phyloP scores from a whole-genome alignment of 768 basidiomycete species.

The Lactarius quietus region DNA sequence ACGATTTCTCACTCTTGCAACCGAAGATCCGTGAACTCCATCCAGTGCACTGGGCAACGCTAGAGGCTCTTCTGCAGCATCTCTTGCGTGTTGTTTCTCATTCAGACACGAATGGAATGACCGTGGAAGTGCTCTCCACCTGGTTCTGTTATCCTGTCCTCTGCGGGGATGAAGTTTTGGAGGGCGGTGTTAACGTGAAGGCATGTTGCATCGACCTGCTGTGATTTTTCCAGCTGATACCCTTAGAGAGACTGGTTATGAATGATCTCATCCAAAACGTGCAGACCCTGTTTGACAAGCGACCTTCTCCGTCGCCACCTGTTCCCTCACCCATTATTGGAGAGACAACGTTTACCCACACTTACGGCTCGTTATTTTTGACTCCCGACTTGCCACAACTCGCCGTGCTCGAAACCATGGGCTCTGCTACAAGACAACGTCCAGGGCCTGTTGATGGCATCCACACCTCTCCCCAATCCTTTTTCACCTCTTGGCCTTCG shows the following conservation, averaged over 20 bases:
- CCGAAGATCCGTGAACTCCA: background rate
- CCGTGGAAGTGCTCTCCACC: background rate
- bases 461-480: background rate
- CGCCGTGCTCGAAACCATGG: background rate
- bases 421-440: background rate
- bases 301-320: background rate
- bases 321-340: background rate
- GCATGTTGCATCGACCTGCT: background rate
- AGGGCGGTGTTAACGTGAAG: background rate
- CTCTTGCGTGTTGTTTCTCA: background rate
- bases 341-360: background rate
- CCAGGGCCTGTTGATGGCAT: background rate
- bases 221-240: background rate
- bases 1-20: background rate
- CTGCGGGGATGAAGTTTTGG: background rate
- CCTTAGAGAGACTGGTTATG: background rate
- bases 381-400: background rate
- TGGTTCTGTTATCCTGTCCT: background rate
- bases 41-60: background rate
- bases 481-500: background rate
- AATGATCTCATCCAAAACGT: background rate
- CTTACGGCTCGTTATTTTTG: background rate
- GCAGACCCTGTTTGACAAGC: background rate
- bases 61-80: background rate
- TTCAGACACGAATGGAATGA: background rate